Evolutionary conservation across 805 yeast genomes (phyloP), one percentile per base, ranked within the genome.

Genomic region (Candida orba): DNA sequence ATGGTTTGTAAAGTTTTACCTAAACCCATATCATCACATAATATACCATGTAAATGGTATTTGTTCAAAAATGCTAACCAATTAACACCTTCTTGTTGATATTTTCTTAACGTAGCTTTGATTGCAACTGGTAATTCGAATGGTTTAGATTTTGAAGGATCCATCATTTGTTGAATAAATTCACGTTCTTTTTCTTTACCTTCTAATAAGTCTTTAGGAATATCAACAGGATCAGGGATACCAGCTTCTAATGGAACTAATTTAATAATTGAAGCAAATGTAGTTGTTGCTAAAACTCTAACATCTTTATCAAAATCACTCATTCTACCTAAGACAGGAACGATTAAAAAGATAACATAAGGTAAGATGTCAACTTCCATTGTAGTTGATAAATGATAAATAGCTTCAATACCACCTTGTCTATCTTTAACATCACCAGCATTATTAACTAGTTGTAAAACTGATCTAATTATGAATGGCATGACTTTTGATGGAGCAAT

Each of bases 11-110:
- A 71, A 0, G 99, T 93, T 62, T 93, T 93, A 41, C 99, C 99
- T 27, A 93, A 72, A 7, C 99, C 99, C 99, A 93, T 93, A 78
- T 93, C 99, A 62, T 93, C 99, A 78, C 99, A 93, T 39, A 93
- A 70, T 57, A 93, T 91, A 42, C 99, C 99, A 66, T 93, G 99
- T 42, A 93, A 69, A 62, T 91, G 96, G 60, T 93, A 93, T 57
- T 86, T 86, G 67, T 93, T 93, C 57, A 93, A 73, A 59, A 93
- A 93, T 8, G 96, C 96, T 42, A 93, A 71, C 99, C 99, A 93
- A 61, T 91, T 93, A 33, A 93, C 95, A 64, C 99, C 99, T 48
- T 93, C 98, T 62, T 93, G 98, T 66, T 93, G 99, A 60, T 93
- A 93, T 50, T 86, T 84, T 60, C 99, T 78, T 50, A 93, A 72